Base-by-base conservation (phyloP, 768 basidiomycete genomes). In the Dioszegia hungarica region DNA sequence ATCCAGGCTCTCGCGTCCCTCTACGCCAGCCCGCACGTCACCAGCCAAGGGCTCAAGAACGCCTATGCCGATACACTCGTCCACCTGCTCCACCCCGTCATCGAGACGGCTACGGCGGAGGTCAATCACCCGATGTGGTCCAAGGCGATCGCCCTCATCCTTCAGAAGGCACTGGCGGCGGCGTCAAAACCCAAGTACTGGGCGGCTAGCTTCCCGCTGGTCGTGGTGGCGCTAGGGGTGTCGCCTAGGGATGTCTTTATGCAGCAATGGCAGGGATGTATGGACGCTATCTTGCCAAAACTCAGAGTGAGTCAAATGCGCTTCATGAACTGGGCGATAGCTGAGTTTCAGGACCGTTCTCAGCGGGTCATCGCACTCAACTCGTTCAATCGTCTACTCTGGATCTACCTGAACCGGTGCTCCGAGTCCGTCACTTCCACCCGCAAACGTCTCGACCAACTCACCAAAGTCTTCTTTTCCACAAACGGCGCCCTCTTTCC, bases 391-490 rank as follows among this genome's bases (percentile, higher is more conserved):
- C 85, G 93, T 9, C 76, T 95, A 38, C 77, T 92, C 31, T 97
- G 92, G 93, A 89, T 91, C 1, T 97, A 95, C 74, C 80, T 95
- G n/a, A 93, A 90, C 70, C 86, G 93, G 15, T 93, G 90, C 69
- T 85, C 87, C 61, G 93, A 97, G 74, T 82, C 87, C 5, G 78
- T 83, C 1, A 88, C 91, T 0, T 86, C 88, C 2, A 85, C 84
- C n/a, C 83, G 85, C n/a, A 78, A 84, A 27, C 90, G 86, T 68
- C 76, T 97, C 37, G 91, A 95, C 60, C 77, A 76, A 0, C 67
- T 93, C 36, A 36, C 68, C 22, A 64, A 65, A 9, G 43, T 54
- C 3, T 62, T 62, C 54, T 66, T 68, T 37, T 31, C 54, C 0
- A 34, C 67, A 14, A 69, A 89, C 47, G 89, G 85, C 64, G 79